Conservation (phyloP, 23 red algal species). For the Cyanidioschyzon merolae region DNA sequence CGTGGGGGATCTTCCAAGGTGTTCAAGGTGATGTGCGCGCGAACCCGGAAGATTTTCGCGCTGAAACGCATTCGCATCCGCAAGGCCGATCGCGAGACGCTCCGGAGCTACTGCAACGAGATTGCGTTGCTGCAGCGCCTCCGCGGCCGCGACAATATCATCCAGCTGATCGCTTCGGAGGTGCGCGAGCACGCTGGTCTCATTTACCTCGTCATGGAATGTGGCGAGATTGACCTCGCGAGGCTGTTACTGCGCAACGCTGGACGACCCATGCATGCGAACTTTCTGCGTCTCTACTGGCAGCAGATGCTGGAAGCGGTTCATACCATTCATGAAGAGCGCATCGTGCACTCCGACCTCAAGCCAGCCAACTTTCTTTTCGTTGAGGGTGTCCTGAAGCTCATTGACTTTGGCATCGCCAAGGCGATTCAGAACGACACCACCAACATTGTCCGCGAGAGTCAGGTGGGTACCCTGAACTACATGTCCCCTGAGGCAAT, state of each 20-base stretch:
- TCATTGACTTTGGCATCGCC: constrained; percentile 99
- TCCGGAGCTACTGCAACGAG: constrained; percentile 77
- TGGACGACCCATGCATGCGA: constrained; percentile 30
- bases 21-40: constrained; percentile 78
- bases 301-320: constrained; percentile 97
- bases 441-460: constrained; percentile 88
- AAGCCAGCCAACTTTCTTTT: constrained; percentile 98
- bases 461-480: constrained; percentile 85
- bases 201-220: constrained; percentile 87
- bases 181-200: constrained; percentile 41
- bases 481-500: constrained; percentile 96
- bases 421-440: constrained; percentile 77
- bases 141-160: constrained; percentile 50
- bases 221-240: constrained; percentile 82
- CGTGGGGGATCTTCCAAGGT: constrained; percentile 80
- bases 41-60: constrained; percentile 46
- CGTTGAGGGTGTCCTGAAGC: constrained; percentile 75
- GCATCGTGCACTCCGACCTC: constrained; percentile 86
- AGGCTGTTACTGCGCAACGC: constrained; percentile 24
- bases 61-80: constrained; percentile 72
- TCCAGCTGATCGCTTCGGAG: constrained; percentile 72
- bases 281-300: constrained; percentile 80
- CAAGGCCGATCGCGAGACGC: constrained; percentile 22
- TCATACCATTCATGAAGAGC: constrained; percentile 67
- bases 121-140: constrained; percentile 56